Conservation (phyloP, 164 flowering plant genomes). For the Protea cynaroides region DNA sequence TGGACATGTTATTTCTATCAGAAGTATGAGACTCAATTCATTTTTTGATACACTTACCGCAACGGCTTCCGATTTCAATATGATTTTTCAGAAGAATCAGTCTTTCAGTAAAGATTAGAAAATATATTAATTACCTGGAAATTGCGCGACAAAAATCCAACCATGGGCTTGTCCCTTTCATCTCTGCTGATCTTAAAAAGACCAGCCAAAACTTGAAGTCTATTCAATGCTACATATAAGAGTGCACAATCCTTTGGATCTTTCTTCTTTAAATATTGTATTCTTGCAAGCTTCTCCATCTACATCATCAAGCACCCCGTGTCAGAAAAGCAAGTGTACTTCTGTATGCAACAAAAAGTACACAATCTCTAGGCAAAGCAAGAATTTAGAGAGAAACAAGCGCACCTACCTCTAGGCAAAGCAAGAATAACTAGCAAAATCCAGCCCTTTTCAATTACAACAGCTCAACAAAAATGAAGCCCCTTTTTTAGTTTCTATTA, state of each 20-base stretch:
- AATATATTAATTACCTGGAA: constrained; percentile 59
- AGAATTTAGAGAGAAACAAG: too few relatives aligned
- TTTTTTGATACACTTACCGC: too few relatives aligned
- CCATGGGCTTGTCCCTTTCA: constrained; percentile 94
- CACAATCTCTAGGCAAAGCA: background rate
- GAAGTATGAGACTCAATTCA: background rate
- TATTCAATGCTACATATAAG: constrained; percentile 78
- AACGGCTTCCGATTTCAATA: too few relatives aligned
- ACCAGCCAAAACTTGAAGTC: constrained; percentile 91
- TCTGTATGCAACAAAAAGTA: background rate
- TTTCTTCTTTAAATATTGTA: constrained; percentile 71
- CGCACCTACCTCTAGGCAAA: too few relatives aligned
- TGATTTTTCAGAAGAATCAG: too few relatives aligned
- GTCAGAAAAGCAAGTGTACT: constrained; percentile 8
- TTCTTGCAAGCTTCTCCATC: constrained; percentile 97
- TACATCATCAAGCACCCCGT: constrained; percentile 25
- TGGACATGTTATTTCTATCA: background rate
- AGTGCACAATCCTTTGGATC: constrained; percentile 95
- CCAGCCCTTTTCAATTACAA: background rate
- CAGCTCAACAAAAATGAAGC: background rate
- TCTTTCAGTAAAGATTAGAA: background rate
- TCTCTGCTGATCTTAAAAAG: constrained; percentile 91
- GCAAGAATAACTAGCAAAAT: background rate
- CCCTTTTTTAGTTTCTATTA: background rate
- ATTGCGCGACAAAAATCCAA: constrained; percentile 89